Evolutionary conservation across 208 protist genomes (phyloP).

Genomic region (Trypanosoma cruzi): DNA sequence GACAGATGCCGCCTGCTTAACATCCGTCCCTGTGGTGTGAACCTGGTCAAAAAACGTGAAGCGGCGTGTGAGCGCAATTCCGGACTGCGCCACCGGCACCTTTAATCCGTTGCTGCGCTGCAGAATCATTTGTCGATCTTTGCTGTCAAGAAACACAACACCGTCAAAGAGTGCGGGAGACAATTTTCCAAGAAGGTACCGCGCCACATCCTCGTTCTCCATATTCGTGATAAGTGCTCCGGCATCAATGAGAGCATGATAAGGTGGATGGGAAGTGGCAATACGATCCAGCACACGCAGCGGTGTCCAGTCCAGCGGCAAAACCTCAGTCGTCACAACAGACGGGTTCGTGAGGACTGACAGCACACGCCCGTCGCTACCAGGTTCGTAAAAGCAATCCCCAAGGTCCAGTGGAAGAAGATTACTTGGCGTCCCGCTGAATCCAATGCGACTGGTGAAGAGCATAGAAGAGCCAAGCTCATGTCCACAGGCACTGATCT

Average conservation of each 20-base stretch:
- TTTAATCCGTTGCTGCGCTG: constrained; percentile 81
- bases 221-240: constrained; percentile 97
- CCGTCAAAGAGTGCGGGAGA: constrained; percentile 85
- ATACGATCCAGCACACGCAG: constrained; percentile 90
- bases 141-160: constrained; percentile 94
- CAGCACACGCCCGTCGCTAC: constrained; percentile 93
- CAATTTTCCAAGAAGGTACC: constrained; percentile 81
- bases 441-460: constrained; percentile 93
- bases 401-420: constrained; percentile 94
- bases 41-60: constrained; percentile 96
- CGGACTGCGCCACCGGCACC: constrained; percentile 92
- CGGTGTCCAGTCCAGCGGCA: constrained; percentile 90
- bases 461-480: constrained; percentile 95
- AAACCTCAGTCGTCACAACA: constrained; percentile 60
- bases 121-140: constrained; percentile 94
- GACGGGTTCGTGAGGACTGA: constrained; percentile 87
- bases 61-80: constrained; percentile 83
- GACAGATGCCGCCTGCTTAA: constrained; percentile 92
- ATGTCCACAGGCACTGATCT: constrained; percentile 95
- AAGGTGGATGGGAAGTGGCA: constrained; percentile 72
- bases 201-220: constrained; percentile 92
- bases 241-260: constrained; percentile 95
- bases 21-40: constrained; percentile 96
- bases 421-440: constrained; percentile 95
- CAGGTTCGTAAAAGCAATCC: constrained; percentile 94